Evolutionary conservation across 768 basidiomycete species (phyloP).

Genomic region (Punctularia strigosozonata): DNA sequence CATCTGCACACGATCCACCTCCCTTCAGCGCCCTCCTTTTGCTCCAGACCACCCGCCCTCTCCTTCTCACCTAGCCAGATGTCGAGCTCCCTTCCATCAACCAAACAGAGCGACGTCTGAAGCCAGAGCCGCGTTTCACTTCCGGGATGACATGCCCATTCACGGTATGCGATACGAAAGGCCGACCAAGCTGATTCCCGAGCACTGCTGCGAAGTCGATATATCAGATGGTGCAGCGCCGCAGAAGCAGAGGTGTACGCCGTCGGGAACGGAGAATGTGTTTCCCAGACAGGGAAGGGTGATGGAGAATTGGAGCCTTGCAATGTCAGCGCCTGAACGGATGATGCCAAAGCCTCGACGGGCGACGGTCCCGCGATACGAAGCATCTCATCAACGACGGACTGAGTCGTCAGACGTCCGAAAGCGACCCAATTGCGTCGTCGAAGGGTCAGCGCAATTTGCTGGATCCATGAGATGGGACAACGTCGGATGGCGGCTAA

Average conservation of each 20-base stretch:
- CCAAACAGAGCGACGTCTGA: conserved; percentile 4
- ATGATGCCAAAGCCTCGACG: too few relatives aligned
- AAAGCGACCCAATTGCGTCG: conserved; percentile 42
- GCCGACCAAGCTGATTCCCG: conserved; percentile 47
- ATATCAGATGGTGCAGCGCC: conserved; percentile 34
- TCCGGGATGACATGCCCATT: conserved; percentile 32
- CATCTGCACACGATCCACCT: conserved; percentile 47
- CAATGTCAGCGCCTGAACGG: too few relatives aligned
- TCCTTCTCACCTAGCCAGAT: conserved; percentile 40
- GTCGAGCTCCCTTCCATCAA: conserved; percentile 17
- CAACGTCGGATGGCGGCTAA: conserved; percentile 25
- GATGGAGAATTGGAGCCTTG: too few relatives aligned
- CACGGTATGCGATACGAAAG: conserved; percentile 52
- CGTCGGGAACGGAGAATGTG: neutral
- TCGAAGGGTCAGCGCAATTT: conserved; percentile 40
- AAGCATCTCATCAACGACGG: conserved; percentile 15
- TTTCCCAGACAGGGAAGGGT: neutral
- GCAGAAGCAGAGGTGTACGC: conserved; percentile 17
- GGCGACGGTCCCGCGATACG: too few relatives aligned
- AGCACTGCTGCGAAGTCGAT: conserved; percentile 35
- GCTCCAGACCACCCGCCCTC: conserved; percentile 33
- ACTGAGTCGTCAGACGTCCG: conserved; percentile 28
- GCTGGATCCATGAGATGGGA: conserved; percentile 38
- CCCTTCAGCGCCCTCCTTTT: conserved; percentile 44
- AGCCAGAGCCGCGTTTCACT: conserved; percentile 12